These are phyloP conservation scores for Quercus agrifolia DNA, from an alignment of 306 rosid genomes.

Conservation along the genomic window DNA sequence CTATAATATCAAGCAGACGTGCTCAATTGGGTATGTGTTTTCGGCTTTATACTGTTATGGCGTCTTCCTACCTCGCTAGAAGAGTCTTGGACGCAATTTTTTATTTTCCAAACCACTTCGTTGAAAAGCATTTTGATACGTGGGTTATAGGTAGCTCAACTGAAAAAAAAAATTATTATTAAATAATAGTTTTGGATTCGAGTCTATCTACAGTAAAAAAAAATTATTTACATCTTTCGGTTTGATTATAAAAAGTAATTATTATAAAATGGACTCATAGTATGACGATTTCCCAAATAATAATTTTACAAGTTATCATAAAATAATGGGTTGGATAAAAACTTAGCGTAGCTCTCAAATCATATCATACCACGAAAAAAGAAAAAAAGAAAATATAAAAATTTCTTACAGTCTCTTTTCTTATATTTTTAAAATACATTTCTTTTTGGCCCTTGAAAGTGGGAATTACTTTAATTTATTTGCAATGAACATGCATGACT, in stretches of 20 bases:
- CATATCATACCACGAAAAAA: background rate
- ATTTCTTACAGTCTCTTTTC: background rate
- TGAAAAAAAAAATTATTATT: no score
- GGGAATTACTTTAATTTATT: background rate
- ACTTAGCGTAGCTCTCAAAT: no score
- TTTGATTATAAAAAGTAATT: no score
- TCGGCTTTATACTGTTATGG: background rate
- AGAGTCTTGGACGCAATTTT: slow-evolving; percentile 7
- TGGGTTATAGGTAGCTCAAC: no score
- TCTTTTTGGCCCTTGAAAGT: background rate
- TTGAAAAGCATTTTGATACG: background rate
- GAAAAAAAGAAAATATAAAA: background rate
- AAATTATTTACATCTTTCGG: no score
- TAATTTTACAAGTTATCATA: no score
- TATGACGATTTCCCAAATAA: no score
- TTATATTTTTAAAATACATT: background rate
- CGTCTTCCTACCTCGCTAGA: slow-evolving; percentile 1
- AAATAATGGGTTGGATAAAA: no score
- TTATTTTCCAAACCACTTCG: background rate
- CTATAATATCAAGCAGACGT: slow-evolving; percentile 7
- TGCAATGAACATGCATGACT: slow-evolving; percentile 12
- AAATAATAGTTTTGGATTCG: no score
- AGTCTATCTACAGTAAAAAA: no score
- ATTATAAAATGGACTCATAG: no score
- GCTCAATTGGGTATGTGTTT: background rate